Base-by-base conservation (phyloP, 805 yeast genomes). In the Barnettozyma wickerhamii region DNA sequence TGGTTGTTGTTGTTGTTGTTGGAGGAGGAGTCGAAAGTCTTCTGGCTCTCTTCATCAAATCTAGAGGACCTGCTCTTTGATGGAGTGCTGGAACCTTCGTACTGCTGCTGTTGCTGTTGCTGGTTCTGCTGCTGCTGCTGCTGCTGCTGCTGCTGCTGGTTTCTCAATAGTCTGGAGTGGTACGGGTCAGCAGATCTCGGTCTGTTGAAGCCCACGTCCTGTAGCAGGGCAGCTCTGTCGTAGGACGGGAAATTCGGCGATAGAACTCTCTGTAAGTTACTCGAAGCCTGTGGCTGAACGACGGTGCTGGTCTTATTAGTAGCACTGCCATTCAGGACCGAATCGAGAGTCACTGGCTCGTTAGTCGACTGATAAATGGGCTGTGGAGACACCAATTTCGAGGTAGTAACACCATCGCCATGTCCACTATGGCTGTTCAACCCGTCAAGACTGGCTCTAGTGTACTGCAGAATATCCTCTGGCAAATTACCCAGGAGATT, bases 401-500 rank as follows among this genome's bases (percentile, higher is more conserved):
- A 38, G n/a, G n/a, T n/a, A n/a, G n/a, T n/a, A 23, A 20, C 33
- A 28, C 23, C 24, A 7, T n/a, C 19, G 19, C 18, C 12, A 7
- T 6, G 4, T 19, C n/a, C 30, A 28, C 24, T 33, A n/a, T n/a
- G n/a, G n/a, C 20, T 26, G 26, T 23, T 30, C 24, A 58, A 53
- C 38, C 54, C 56, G 43, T 74, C 79, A 41, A 77, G 49, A 48
- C 69, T 72, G 23, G 70, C 53, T 53, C 69, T 72, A 41, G 78
- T 72, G 37, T 75, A 66, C 27, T 68, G 62, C 46, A 77, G 57
- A 13, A 73, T 70, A 47, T 78, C 82, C 41, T 73, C 70, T 7
- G 77, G 72, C 48, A 78, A 59, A 43, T 65, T 64, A 35, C 69
- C 62, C 43, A 79, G 63, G 56, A 78, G 59, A 53, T 75, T 72